Percentiles rank a stretch among this genome's conserved stretches.
phyloP scores from a whole-genome alignment of 768 basidiomycete genomes.

The Lactarius deliciosus region DNA sequence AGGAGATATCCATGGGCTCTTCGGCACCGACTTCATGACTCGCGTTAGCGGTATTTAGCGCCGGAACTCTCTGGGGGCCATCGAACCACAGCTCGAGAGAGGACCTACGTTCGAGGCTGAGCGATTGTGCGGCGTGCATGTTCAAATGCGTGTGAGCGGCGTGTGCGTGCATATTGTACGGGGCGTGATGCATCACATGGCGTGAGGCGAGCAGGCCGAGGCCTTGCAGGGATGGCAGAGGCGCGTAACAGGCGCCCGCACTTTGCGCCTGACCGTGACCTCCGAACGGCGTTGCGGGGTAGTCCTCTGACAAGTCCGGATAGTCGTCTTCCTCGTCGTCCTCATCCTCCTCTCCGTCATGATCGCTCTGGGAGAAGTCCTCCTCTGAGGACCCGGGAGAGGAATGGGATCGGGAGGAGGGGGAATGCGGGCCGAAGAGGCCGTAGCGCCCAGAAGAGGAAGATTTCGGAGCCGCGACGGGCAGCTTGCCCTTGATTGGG shows the following conservation, averaged over 20 bases:
- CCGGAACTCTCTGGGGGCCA: conserved; percentile 7
- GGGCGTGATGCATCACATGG: conserved; percentile 26
- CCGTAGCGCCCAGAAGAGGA: conserved; percentile 63
- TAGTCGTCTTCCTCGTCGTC: conserved; percentile 58
- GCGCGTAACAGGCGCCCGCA: conserved; percentile 18
- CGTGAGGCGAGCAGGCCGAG: conserved; percentile 29
- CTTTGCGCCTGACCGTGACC: conserved; percentile 19
- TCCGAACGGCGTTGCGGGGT: conserved; percentile 14
- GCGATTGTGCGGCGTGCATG: conserved; percentile 15
- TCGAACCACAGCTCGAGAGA: conserved; percentile 25
- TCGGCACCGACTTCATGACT: conserved; percentile 6
- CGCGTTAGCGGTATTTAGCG: neutral
- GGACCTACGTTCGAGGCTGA: conserved; percentile 18
- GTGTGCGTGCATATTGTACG: conserved; percentile 21
- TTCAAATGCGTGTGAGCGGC: conserved; percentile 17
- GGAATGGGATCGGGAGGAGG: conserved; percentile 43
- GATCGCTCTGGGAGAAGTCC: conserved; percentile 29
- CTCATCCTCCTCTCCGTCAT: conserved; percentile 15
- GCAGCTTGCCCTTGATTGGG: conserved; percentile 33
- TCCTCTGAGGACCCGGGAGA: conserved; percentile 40
- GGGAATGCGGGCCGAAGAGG: conserved; percentile 41
- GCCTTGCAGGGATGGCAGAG: conserved; percentile 28
- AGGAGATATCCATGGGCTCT: conserved; percentile 22
- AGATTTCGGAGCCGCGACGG: conserved; percentile 34
- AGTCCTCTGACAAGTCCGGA: conserved; percentile 37